These are phyloP conservation scores for Testicularia cyperi DNA, from an alignment of 1,284 basidiomycete genomes.

Conservation along the genomic window DNA sequence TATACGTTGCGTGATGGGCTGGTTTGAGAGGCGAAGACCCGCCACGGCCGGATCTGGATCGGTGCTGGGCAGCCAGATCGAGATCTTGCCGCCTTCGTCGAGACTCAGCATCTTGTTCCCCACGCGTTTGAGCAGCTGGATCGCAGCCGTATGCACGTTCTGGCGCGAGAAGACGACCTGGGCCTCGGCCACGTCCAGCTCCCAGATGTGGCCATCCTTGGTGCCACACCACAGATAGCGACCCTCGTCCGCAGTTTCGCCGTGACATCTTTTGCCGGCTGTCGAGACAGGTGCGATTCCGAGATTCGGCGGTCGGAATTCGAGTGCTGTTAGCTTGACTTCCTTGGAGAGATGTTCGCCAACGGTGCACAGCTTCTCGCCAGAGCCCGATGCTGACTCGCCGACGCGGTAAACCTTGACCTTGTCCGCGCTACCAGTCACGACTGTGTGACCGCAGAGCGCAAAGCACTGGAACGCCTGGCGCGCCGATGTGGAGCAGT, in stretches of 20 bases:
- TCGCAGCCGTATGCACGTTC: constrained; percentile 45
- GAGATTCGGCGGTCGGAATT: constrained; percentile 38
- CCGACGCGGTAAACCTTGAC: constrained; percentile 47
- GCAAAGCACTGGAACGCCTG: constrained; percentile 37
- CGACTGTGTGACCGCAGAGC: constrained; percentile 35
- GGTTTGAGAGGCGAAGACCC: constrained; percentile 31
- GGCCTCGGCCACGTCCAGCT: constrained; percentile 47
- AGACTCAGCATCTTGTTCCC: constrained; percentile 48
- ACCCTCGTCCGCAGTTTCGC: constrained; percentile 38
- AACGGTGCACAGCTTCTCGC: constrained; percentile 42
- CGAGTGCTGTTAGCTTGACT: constrained; percentile 39
- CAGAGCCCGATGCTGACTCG: constrained; percentile 17
- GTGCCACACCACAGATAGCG: constrained; percentile 56
- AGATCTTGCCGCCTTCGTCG: constrained; percentile 58
- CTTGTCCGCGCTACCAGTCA: constrained; percentile 42
- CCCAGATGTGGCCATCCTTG: constrained; percentile 47
- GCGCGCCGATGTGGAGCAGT: constrained; percentile 24
- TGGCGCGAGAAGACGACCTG: constrained; percentile 28
- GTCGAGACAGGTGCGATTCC: constrained; percentile 9
- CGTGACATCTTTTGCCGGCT: constrained; percentile 14
- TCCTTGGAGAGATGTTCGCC: constrained; percentile 40
- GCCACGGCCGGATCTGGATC: constrained; percentile 19
- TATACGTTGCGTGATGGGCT: constrained; percentile 54
- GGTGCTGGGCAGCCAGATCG: constrained; percentile 40
- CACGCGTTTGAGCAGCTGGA: constrained; percentile 42